phyloP scores from a whole-genome alignment of 345 rosid species.

The Hibiscus mutabilis region DNA sequence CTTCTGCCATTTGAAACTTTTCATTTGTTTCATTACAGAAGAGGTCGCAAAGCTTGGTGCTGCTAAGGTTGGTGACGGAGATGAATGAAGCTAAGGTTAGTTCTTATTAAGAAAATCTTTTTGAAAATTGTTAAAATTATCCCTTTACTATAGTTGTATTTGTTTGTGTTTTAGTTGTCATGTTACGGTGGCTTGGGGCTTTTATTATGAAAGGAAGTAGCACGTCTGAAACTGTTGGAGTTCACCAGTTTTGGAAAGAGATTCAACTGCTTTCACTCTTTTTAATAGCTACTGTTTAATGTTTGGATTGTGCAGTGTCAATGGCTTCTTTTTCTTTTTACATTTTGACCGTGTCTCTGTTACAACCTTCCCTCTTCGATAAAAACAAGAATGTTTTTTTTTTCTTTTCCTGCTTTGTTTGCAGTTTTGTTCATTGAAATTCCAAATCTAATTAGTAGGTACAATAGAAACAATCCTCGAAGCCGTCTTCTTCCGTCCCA shows the following conservation, averaged over 20 bases:
- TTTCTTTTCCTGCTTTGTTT: neutral
- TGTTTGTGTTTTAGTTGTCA: neutral
- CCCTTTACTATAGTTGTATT: neutral
- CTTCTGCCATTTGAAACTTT: neutral
- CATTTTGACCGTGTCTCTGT: neutral
- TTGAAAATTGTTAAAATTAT: neutral
- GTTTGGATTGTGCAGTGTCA: constrained; percentile 19
- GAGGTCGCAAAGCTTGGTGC: constrained; percentile 42
- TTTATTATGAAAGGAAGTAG: constrained; percentile 8
- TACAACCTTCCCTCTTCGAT: neutral
- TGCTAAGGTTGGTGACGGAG: constrained; percentile 36
- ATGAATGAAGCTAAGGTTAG: constrained; percentile 28
- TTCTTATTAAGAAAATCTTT: neutral
- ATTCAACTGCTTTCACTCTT: constrained; percentile 9
- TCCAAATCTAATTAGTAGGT: neutral
- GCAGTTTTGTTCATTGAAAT: neutral
- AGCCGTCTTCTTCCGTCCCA: constrained; percentile 28
- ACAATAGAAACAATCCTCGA: neutral
- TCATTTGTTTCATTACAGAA: constrained; percentile 20
- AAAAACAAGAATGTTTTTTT: neutral
- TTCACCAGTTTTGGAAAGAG: constrained; percentile 9
- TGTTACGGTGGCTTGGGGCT: neutral
- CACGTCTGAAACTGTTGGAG: constrained; percentile 1
- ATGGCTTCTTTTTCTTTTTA: neutral
- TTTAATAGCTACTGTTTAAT: constrained; percentile 11